Base-by-base conservation (phyloP, 495 filamentous ascomycete species). In the Hypomontagnella submonticulosa region DNA sequence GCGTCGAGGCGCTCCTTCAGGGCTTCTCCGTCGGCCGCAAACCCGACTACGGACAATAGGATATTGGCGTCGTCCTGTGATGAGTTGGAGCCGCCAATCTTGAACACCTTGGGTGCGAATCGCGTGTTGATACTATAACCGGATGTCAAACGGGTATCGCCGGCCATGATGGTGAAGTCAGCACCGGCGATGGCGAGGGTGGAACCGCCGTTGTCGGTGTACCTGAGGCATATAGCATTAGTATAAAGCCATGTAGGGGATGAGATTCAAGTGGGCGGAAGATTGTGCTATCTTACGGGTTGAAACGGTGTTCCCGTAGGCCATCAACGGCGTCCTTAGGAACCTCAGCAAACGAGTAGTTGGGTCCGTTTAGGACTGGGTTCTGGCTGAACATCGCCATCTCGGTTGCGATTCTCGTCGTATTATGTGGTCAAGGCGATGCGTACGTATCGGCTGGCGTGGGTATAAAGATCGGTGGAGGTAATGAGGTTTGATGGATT, bases 41-140 rank as follows among this genome's bases (percentile, higher is more conserved):
- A 99, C 32, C 95, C 95, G 34, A 97, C 93, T 1, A 97, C 95
- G 9, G 92, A 95, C 23, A 99, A 84, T 9, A 97, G 83, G 57
- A 99, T 90, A 30, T 88, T 88, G 53, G 91, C 89, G 60, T 91
- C 90, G 34, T 90, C 86, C 69, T 94, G 91, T 49, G 89, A 88
- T 42, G 92, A 88, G 50, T 90, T 92, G 54, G 92, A 90, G 50
- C 91, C 92, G 34, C 96, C 95, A 70, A 99, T 96, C 79, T 90
- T 92, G 87, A 96, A 98, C 37, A 99, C 89, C 77, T 99, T 99
- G 33, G 93, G 94, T 34, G 90, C 85, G 80, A 90, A 92, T 50
- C 95, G 90, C 23, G 93, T 92, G 83, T 98, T 97, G 86, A 99
- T 99, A 83, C 90, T 98, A 87, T 98, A 99, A 74, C 95, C 95